Conservation (phyloP, 352 stramenopile genomes). For the Phytophthora sp. region DNA sequence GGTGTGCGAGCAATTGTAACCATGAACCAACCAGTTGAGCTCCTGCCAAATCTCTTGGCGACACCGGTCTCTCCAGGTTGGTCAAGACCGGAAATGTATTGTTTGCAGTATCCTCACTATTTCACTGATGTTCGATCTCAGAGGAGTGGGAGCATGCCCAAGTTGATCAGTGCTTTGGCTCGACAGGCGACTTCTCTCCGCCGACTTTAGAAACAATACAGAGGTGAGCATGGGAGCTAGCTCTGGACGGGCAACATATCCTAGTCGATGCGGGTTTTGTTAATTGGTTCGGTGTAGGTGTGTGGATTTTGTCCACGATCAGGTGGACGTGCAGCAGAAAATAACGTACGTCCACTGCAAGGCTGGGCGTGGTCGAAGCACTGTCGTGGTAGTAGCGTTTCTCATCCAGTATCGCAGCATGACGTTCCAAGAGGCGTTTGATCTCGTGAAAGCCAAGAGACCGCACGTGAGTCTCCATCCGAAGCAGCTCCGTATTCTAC, state of each 20-base stretch:
- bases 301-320: constrained; percentile 66
- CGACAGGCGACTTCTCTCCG: constrained; percentile 70
- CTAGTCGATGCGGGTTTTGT: no score
- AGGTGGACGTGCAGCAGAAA: constrained; percentile 52
- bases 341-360: constrained; percentile 88
- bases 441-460: constrained; percentile 57
- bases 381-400: constrained; percentile 76
- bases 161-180: constrained; percentile 67
- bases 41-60: constrained; percentile 68
- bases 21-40: constrained; percentile 76
- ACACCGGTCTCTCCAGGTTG: constrained; percentile 67
- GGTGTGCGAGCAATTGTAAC: constrained; percentile 75
- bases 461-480: constrained; percentile 70
- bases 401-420: constrained; percentile 65
- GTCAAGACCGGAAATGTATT: background rate
- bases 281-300: constrained; percentile 44
- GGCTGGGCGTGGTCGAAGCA: constrained; percentile 75
- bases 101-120: background rate
- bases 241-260: no score
- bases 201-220: constrained; percentile 70
- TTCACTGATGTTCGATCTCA: constrained; percentile 14
- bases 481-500: constrained; percentile 61
- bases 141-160: constrained; percentile 56
- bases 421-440: constrained; percentile 60
- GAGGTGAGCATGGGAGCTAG: constrained; percentile 29